phyloP scores from a whole-genome alignment of 345 rosid species.

The Populus tremula region DNA sequence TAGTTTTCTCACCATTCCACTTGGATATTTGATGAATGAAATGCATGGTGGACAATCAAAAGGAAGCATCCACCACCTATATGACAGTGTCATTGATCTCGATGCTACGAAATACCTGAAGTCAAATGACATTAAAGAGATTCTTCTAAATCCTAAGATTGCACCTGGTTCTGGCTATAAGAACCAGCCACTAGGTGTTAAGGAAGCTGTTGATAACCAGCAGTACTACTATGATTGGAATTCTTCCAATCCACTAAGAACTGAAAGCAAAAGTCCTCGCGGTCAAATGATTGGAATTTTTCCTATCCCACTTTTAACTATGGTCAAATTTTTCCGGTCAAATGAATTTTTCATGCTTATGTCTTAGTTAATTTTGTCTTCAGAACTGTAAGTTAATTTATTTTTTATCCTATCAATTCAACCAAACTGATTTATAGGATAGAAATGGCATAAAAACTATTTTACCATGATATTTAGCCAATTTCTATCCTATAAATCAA shows the following conservation, averaged over 20 bases:
- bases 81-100: constrained; percentile 9
- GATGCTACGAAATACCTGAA: constrained; percentile 12
- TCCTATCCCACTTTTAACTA: neutral
- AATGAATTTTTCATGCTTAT: no score
- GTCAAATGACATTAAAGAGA: neutral
- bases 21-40: constrained; percentile 20
- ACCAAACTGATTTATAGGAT: no score
- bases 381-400: no score
- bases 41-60: neutral
- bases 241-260: neutral
- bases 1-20: constrained; percentile 34
- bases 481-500: no score
- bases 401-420: no score
- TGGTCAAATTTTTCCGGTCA: neutral
- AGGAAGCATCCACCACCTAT: constrained; percentile 16
- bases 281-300: no score
- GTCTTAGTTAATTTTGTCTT: no score
- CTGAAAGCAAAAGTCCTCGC: neutral
- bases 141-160: constrained; percentile 21
- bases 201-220: neutral
- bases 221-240: neutral
- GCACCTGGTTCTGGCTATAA: constrained; percentile 8
- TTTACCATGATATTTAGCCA: no score
- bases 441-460: no score
- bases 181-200: constrained; percentile 4